Percentiles rank a stretch among this genome's conserved stretches.
Conservation (phyloP, 352 stramenopile species). For the Phytophthora pini region DNA sequence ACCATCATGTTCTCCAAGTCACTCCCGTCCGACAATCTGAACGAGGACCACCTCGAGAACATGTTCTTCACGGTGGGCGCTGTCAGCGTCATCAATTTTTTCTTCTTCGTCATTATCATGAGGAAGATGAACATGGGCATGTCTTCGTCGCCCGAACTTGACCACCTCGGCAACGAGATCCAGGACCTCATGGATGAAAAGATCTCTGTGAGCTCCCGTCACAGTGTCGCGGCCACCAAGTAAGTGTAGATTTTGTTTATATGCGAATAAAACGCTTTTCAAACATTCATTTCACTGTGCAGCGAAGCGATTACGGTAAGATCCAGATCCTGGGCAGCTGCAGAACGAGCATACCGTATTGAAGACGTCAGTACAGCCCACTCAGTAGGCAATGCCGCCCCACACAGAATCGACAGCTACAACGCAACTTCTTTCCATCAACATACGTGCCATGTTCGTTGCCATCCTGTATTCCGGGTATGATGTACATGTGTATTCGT, state of each 20-base stretch:
- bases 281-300: background rate
- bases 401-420: too few relatives aligned
- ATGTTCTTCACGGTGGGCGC: slow-evolving; percentile 68
- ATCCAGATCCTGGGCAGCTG: background rate
- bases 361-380: too few relatives aligned
- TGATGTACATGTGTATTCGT: background rate
- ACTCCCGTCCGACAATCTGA: slow-evolving; percentile 58
- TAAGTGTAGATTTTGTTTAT: slow-evolving; percentile 6
- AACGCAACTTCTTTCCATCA: too few relatives aligned
- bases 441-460: too few relatives aligned
- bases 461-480: background rate
- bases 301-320: background rate
- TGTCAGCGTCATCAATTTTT: slow-evolving; percentile 56
- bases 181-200: slow-evolving; percentile 15
- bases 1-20: slow-evolving; percentile 37
- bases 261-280: background rate
- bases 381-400: too few relatives aligned
- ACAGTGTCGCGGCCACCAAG: slow-evolving; percentile 15
- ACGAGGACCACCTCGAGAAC: slow-evolving; percentile 55
- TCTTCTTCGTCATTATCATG: slow-evolving; percentile 59
- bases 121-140: slow-evolving; percentile 62
- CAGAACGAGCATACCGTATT: background rate
- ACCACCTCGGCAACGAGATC: slow-evolving; percentile 25
- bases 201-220: slow-evolving; percentile 4
- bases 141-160: slow-evolving; percentile 24